phyloP scores from a whole-genome alignment of 352 stramenopile genomes.

The Nothophytophthora sp. region DNA sequence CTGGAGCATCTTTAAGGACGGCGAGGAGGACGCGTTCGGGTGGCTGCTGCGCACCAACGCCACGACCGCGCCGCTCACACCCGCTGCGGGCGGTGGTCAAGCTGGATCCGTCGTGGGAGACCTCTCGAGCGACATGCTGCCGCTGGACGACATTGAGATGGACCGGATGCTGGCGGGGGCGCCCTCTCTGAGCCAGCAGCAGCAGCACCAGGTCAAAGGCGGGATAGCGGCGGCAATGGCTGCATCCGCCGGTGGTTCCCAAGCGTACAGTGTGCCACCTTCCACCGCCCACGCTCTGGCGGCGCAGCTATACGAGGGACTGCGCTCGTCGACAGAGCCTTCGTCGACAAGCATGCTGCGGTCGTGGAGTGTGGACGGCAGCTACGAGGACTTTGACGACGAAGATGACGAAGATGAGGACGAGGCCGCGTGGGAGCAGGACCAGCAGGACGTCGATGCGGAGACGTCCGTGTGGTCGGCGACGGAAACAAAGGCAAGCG shows the following conservation, averaged over 20 bases:
- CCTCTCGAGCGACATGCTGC: constrained; percentile 24
- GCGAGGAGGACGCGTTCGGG: constrained; percentile 55
- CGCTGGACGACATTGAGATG: constrained; percentile 45
- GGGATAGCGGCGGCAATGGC: not conserved
- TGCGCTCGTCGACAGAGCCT: constrained; percentile 8
- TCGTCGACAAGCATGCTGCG: constrained; percentile 1
- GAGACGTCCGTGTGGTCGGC: constrained; percentile 1
- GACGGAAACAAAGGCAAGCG: not conserved
- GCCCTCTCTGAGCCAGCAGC: constrained; percentile 2
- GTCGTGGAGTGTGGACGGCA: constrained; percentile 22
- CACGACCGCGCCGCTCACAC: not conserved
- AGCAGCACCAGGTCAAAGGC: constrained; percentile 3
- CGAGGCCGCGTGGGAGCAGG: not conserved
- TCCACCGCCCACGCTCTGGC: constrained; percentile 18
- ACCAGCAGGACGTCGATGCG: constrained; percentile 4
- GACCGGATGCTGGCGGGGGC: constrained; percentile 22
- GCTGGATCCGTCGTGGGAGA: not conserved
- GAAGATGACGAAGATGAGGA: constrained; percentile 15
- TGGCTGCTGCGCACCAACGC: constrained; percentile 55
- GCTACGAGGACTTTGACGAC: constrained; percentile 21
- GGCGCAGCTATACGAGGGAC: constrained; percentile 21
- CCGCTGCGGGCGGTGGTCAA: not conserved
- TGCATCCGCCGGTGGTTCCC: not conserved
- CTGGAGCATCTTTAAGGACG: constrained; percentile 72
- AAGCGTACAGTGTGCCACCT: not conserved